A percentile compares a stretch with the other conserved stretches of the same genome.
These are phyloP conservation scores for Aspergillus sp. DNA, from an alignment of 2,329 filamentous ascomycete species.

Conservation along the genomic window DNA sequence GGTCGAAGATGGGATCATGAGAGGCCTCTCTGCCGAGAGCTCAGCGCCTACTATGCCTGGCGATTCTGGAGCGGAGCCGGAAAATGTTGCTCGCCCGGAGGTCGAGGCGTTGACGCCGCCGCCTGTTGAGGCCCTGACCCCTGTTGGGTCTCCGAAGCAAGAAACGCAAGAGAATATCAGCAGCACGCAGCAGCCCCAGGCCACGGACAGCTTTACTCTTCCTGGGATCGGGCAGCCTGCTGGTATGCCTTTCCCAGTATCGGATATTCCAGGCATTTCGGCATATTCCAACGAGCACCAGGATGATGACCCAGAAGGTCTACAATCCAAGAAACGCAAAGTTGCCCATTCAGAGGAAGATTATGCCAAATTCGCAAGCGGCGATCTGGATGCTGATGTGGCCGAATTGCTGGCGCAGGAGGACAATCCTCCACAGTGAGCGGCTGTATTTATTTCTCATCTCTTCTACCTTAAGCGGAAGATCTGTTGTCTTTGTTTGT, in stretches of 20 bases:
- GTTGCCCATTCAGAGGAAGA: slow-evolving; percentile 35
- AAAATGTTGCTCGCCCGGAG: slow-evolving; percentile 53
- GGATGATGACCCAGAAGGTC: slow-evolving; percentile 18
- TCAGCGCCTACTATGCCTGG: slow-evolving; percentile 39
- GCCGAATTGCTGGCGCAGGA: slow-evolving; percentile 48
- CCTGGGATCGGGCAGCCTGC: slow-evolving; percentile 12
- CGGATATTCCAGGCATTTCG: slow-evolving; percentile 11
- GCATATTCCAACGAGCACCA: slow-evolving; percentile 13
- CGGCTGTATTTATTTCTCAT: too few species aligned
- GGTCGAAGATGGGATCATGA: slow-evolving; percentile 86
- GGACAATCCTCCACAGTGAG: slow-evolving; percentile 19
- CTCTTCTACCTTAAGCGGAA: too few species aligned
- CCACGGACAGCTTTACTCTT: slow-evolving; percentile 11
- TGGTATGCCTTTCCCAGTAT: slow-evolving; percentile 9
- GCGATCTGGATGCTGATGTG: slow-evolving; percentile 53
- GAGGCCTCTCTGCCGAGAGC: slow-evolving; percentile 59
- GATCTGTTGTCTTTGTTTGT: slow-evolving; percentile 2
- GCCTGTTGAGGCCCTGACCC: slow-evolving; percentile 47
- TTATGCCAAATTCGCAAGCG: slow-evolving; percentile 40
- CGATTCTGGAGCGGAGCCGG: slow-evolving; percentile 19
- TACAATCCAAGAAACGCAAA: slow-evolving; percentile 41
- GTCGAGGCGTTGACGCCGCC: slow-evolving; percentile 84
- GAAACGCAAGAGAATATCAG: slow-evolving; percentile 15
- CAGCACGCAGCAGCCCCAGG: slow-evolving; percentile 9
- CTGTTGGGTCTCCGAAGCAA: slow-evolving; percentile 40